Conservation (phyloP, 75 land plant genomes). For the Sequoiadendron giganteum region DNA sequence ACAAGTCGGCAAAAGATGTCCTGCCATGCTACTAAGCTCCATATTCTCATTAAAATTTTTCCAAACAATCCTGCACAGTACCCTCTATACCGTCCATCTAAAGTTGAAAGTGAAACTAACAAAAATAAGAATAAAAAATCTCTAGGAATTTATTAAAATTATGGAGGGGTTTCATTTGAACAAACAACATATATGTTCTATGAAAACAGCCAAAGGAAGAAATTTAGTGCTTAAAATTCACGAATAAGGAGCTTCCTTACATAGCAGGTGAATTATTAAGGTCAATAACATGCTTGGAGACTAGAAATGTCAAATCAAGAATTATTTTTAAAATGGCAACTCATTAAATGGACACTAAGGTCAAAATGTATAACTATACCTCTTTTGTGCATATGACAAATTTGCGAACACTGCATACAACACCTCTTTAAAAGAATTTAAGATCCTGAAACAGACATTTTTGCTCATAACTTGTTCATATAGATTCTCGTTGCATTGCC, state of each 20-base stretch:
- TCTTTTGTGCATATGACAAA: not conserved
- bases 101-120: not conserved
- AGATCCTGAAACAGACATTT: not conserved
- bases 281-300: not conserved
- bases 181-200: not conserved
- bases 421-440: not conserved
- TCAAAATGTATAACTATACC: not conserved
- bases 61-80: not conserved
- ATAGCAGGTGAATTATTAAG: not conserved
- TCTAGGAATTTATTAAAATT: not conserved
- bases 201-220: not conserved
- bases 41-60: not conserved
- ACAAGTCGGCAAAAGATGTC: not conserved
- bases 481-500: not conserved
- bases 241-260: not conserved
- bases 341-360: not conserved
- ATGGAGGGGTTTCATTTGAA: not conserved
- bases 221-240: not conserved
- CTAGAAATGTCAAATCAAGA: not conserved
- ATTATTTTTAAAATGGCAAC: not conserved
- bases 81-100: not conserved
- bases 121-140: not conserved
- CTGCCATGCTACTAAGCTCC: not conserved
- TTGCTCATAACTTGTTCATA: not conserved
- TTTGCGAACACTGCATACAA: not conserved